These are phyloP conservation scores for Daldinia concentrica DNA, from an alignment of 495 filamentous ascomycete genomes.

Conservation along the genomic window DNA sequence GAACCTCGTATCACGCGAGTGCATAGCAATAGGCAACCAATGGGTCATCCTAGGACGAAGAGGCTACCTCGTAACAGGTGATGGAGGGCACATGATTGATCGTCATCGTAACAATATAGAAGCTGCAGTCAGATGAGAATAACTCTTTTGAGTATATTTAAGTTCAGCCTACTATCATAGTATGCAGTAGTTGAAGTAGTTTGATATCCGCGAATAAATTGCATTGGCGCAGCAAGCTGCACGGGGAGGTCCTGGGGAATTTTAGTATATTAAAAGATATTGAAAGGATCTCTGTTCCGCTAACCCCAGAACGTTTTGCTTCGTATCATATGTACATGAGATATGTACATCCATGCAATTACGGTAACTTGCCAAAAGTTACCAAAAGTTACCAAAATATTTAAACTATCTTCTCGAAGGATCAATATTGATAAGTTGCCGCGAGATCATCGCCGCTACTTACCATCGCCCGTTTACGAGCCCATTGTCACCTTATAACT, in stretches of 20 bases:
- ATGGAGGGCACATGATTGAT: constrained; percentile 32
- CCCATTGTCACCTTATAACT: constrained; percentile 7
- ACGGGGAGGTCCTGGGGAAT: constrained; percentile 32
- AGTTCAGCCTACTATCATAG: neutral
- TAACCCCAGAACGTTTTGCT: constrained; percentile 15
- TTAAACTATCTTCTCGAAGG: constrained; percentile 7
- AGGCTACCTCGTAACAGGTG: constrained; percentile 17
- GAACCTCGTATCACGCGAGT: constrained; percentile 41
- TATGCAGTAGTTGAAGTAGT: neutral
- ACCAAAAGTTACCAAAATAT: neutral
- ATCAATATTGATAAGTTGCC: constrained; percentile 3
- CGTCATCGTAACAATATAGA: constrained; percentile 29
- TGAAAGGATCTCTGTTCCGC: constrained; percentile 9
- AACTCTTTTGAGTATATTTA: constrained; percentile 4
- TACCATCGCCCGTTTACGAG: constrained; percentile 10
- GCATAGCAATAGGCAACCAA: neutral
- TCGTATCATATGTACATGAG: neutral
- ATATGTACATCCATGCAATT: neutral
- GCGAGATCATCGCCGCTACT: constrained; percentile 3
- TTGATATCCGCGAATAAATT: constrained; percentile 27
- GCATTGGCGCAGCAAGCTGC: constrained; percentile 17
- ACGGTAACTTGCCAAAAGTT: too few relatives aligned
- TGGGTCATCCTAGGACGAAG: too few relatives aligned
- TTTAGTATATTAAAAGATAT: constrained; percentile 36
- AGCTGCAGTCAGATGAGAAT: constrained; percentile 29